phyloP scores from a whole-genome alignment of 768 basidiomycete genomes.

The Austroboletus eburneus region DNA sequence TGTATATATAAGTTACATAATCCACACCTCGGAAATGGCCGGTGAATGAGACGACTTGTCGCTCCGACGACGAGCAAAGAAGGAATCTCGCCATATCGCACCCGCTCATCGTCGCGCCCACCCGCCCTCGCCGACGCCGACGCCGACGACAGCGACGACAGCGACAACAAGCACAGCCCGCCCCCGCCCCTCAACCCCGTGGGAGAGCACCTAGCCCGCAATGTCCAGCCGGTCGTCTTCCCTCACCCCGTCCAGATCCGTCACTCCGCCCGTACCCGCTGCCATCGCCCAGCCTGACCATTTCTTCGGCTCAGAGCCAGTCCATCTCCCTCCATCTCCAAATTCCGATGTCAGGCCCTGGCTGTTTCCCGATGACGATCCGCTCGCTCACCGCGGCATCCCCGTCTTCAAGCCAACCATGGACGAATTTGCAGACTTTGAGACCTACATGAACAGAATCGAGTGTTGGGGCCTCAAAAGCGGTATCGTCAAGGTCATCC shows the following conservation, averaged over 20 bases:
- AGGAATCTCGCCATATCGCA: constrained; percentile 2
- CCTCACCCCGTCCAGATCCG: constrained; percentile 43
- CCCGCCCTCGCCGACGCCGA: constrained; percentile 2
- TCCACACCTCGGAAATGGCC: constrained; percentile 5
- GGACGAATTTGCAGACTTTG: constrained; percentile 90
- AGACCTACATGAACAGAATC: constrained; percentile 80
- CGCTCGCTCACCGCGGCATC: constrained; percentile 79
- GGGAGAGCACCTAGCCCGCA: constrained; percentile 3
- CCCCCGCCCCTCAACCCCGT: neutral
- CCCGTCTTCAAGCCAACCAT: constrained; percentile 95
- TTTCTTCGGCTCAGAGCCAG: constrained; percentile 62
- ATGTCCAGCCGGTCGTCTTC: constrained; percentile 32
- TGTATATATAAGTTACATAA: neutral
- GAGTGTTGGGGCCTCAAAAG: constrained; percentile 88
- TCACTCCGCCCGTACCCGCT: constrained; percentile 39
- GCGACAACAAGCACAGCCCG: neutral
- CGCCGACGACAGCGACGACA: constrained; percentile 10
- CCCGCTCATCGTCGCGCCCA: constrained; percentile 4
- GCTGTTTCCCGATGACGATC: constrained; percentile 79
- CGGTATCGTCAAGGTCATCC: constrained; percentile 95
- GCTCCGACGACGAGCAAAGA: constrained; percentile 1
- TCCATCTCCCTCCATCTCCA: constrained; percentile 52
- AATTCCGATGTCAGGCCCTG: constrained; percentile 58
- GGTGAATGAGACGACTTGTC: neutral
- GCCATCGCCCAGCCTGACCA: constrained; percentile 73